These are phyloP conservation scores for Lachnellula cervina DNA, from an alignment of 2,329 filamentous ascomycete species.

Conservation along the genomic window DNA sequence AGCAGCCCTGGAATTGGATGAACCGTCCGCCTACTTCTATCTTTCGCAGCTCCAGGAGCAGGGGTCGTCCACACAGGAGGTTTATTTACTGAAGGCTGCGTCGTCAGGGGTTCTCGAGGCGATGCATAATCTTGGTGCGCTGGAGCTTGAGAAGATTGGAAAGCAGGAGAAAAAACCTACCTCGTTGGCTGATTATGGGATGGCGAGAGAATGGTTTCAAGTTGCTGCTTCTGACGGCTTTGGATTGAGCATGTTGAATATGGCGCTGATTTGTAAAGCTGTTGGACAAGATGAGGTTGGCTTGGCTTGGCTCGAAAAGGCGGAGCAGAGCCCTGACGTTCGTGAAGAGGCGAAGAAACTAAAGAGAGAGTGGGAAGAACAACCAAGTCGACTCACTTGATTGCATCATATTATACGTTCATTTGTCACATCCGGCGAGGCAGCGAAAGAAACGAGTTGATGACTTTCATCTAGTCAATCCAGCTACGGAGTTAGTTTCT, in stretches of 20 bases:
- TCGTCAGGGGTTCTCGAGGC: conserved; percentile 27
- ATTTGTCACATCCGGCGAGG: no score
- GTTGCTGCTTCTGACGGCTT: conserved; percentile 25
- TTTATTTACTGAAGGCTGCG: conserved; percentile 30
- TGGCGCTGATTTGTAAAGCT: conserved; percentile 24
- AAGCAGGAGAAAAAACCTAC: conserved; percentile 2
- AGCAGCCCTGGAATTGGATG: conserved; percentile 29
- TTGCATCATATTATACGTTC: no score
- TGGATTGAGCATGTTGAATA: conserved; percentile 26
- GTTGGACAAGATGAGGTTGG: conserved; percentile 12
- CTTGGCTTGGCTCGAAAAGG: neutral
- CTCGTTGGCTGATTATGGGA: conserved; percentile 20
- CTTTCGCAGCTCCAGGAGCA: conserved; percentile 22
- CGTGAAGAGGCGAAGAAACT: conserved; percentile 5
- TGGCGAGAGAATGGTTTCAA: conserved; percentile 29
- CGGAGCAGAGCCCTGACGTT: conserved; percentile 9
- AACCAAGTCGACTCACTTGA: neutral
- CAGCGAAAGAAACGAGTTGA: no score
- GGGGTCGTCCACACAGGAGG: conserved; percentile 16
- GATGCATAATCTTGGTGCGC: conserved; percentile 26
- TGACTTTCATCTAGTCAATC: no score
- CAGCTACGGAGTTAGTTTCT: no score
- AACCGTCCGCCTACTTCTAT: conserved; percentile 28
- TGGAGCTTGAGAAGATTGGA: conserved; percentile 21
- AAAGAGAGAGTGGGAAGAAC: neutral